These are phyloP conservation scores for Dendrocalamus latiflorus DNA, from an alignment of 202 grass and related monocot genomes.

Conservation along the genomic window DNA sequence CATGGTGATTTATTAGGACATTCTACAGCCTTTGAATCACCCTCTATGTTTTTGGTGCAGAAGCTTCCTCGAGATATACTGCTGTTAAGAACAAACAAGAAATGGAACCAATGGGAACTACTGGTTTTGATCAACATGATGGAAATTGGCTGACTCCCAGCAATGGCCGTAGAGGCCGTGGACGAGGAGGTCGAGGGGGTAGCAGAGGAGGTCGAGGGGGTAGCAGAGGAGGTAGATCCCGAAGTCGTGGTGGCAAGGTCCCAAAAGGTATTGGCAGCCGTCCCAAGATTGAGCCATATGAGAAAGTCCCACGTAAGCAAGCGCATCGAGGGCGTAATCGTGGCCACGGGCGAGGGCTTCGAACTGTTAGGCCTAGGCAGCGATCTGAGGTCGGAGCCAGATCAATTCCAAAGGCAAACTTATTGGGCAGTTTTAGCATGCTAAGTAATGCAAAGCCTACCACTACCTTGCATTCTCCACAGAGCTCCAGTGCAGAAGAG, in stretches of 20 bases:
- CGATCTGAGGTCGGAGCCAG: constrained; percentile 40
- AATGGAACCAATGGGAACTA: constrained; percentile 33
- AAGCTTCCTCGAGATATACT: constrained; percentile 64
- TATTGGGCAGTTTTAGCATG: constrained; percentile 69
- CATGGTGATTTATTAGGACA: background rate
- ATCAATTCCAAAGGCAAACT: constrained; percentile 55
- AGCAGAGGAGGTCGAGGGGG: constrained; percentile 46
- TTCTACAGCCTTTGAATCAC: background rate
- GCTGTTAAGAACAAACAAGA: constrained; percentile 50
- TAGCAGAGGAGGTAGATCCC: constrained; percentile 51
- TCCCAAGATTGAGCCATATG: constrained; percentile 23
- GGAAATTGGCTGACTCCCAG: constrained; percentile 31
- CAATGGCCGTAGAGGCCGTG: constrained; percentile 63
- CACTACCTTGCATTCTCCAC: constrained; percentile 42
- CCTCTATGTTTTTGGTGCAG: constrained; percentile 39
- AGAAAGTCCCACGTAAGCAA: constrained; percentile 53
- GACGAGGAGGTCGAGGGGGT: constrained; percentile 45
- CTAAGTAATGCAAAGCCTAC: constrained; percentile 40
- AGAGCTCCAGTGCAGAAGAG: constrained; percentile 70
- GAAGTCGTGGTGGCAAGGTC: constrained; percentile 68
- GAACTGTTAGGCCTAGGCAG: constrained; percentile 70
- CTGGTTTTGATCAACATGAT: constrained; percentile 47
- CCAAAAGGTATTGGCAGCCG: constrained; percentile 51
- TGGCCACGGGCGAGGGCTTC: constrained; percentile 47
- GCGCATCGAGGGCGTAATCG: constrained; percentile 48